Conservation (phyloP, 345 rosid species). For the Populus deltoides region DNA sequence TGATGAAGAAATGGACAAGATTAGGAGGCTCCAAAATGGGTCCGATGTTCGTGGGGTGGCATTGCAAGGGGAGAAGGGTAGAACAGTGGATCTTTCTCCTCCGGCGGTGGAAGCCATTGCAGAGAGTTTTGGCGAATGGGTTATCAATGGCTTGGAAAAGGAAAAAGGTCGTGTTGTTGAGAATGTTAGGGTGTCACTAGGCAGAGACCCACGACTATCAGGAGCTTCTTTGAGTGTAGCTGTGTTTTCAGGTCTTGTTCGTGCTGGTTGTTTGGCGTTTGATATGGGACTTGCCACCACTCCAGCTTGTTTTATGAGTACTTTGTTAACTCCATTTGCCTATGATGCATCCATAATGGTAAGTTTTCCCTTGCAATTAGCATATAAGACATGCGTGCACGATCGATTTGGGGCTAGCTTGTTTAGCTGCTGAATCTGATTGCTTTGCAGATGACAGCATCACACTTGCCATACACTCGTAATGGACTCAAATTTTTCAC, state of each 20-base stretch:
- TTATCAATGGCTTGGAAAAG: constrained; percentile 38
- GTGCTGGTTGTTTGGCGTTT: constrained; percentile 72
- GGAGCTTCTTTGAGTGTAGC: constrained; percentile 66
- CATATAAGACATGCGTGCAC: background rate
- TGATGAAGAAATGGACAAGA: constrained; percentile 74
- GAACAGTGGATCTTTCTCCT: constrained; percentile 68
- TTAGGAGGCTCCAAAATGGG: constrained; percentile 81
- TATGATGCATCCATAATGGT: constrained; percentile 92
- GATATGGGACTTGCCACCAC: constrained; percentile 95
- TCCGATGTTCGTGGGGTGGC: constrained; percentile 96
- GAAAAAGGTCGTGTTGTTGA: constrained; percentile 25
- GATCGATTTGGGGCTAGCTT: background rate
- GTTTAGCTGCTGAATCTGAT: background rate
- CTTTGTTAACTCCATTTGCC: constrained; percentile 61
- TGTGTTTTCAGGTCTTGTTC: constrained; percentile 68
- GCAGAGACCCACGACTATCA: constrained; percentile 78
- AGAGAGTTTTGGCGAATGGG: constrained; percentile 94
- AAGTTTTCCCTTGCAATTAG: background rate
- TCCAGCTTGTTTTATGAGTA: constrained; percentile 96
- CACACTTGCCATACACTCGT: constrained; percentile 89
- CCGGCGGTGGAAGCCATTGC: constrained; percentile 86
- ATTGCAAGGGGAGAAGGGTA: constrained; percentile 74
- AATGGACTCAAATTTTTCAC: constrained; percentile 91
- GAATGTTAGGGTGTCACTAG: constrained; percentile 61
- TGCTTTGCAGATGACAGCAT: constrained; percentile 75